A percentile compares a stretch with the other conserved stretches of the same genome.
Conservation (phyloP, 2,329 filamentous ascomycete species). For the Fusarium sp. region DNA sequence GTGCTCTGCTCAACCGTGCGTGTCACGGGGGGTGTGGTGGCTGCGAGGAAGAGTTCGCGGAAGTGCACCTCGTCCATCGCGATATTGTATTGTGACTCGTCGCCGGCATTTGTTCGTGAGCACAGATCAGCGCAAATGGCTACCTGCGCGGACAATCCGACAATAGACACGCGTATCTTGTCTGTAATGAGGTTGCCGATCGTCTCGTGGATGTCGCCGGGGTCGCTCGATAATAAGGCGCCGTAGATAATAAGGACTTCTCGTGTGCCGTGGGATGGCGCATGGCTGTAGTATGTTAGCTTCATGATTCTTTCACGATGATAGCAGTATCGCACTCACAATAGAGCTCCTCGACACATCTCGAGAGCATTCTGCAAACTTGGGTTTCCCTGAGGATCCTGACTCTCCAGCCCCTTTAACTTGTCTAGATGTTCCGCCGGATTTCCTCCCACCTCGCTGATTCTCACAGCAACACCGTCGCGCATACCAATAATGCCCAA, state of each 20-base stretch:
- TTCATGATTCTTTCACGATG: neutral
- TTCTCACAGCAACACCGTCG: constrained; percentile 85
- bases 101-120: constrained; percentile 84
- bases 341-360: constrained; percentile 92
- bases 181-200: constrained; percentile 82
- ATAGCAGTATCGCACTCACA: constrained; percentile 58
- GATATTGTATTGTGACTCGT: constrained; percentile 80
- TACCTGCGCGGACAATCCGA: constrained; percentile 91
- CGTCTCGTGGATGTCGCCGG: constrained; percentile 94
- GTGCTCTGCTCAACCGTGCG: constrained; percentile 69
- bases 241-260: constrained; percentile 94
- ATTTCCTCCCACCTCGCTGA: constrained; percentile 93
- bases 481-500: constrained; percentile 92
- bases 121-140: constrained; percentile 93
- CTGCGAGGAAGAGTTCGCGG: constrained; percentile 85
- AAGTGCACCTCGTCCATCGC: constrained; percentile 83
- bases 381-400: constrained; percentile 78
- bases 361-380: constrained; percentile 95
- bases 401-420: constrained; percentile 72
- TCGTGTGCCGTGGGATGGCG: constrained; percentile 90
- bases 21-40: constrained; percentile 89
- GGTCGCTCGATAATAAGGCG: constrained; percentile 88
- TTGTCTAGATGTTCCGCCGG: constrained; percentile 87
- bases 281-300: constrained; percentile 67
- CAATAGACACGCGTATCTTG: constrained; percentile 86